These are phyloP conservation scores for Dactylorhiza incarnata DNA, from an alignment of 106 monocot genomes.

Conservation along the genomic window DNA sequence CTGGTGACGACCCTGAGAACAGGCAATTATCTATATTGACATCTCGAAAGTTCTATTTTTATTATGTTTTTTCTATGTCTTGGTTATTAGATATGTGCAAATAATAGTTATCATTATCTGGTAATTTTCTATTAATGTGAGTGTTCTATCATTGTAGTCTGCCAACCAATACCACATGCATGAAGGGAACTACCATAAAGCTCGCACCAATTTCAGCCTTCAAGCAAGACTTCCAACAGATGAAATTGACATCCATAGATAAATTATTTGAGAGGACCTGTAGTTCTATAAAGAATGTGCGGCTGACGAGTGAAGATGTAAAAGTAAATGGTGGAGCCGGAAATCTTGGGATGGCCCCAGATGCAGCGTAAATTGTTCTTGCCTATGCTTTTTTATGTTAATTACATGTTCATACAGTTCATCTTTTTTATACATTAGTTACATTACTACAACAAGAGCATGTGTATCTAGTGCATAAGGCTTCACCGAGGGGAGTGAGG, in stretches of 20 bases:
- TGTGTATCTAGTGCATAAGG: background rate
- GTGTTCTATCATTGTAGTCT: constrained; percentile 30
- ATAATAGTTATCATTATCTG: background rate
- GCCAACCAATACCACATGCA: constrained; percentile 7
- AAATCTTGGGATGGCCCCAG: constrained; percentile 82
- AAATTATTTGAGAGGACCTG: constrained; percentile 76
- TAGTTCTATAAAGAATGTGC: constrained; percentile 77
- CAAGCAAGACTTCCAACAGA: constrained; percentile 71
- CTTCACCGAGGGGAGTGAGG: background rate
- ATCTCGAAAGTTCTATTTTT: background rate
- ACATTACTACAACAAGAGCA: background rate
- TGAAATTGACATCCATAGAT: constrained; percentile 88
- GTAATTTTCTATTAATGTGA: background rate
- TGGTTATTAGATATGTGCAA: background rate
- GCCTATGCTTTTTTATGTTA: background rate
- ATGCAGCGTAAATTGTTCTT: constrained; percentile 70
- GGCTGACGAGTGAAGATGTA: constrained; percentile 32
- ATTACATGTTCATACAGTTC: background rate
- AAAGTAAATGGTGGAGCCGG: constrained; percentile 40
- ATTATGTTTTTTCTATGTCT: background rate
- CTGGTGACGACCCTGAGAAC: constrained; percentile 40
- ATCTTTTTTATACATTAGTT: background rate
- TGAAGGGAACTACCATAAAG: constrained; percentile 19
- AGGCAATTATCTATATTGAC: constrained; percentile 21
- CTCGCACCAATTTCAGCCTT: constrained; percentile 77